Percentiles rank a stretch among this genome's conserved stretches.
Evolutionary conservation across 495 filamentous ascomycete species (phyloP).

Genomic region (Thermothielavioides terrestris): DNA sequence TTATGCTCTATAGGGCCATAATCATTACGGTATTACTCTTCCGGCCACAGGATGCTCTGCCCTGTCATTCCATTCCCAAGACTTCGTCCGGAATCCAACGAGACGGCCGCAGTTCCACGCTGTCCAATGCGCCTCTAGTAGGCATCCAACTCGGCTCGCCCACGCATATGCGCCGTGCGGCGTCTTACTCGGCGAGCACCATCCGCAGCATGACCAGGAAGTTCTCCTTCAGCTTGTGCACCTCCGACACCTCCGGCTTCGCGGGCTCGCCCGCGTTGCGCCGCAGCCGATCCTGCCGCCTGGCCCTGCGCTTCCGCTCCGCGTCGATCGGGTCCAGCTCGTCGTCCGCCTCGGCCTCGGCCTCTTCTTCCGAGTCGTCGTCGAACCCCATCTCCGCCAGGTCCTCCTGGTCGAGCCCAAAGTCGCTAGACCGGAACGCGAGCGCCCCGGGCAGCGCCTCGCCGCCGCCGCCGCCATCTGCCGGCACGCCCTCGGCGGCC

Average conservation of each 20-base stretch:
- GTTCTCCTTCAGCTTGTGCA: conserved; percentile 64
- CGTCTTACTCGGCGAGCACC: conserved; percentile 58
- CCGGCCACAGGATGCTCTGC: too few relatives aligned
- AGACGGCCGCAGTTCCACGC: too few relatives aligned
- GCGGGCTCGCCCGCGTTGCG: conserved; percentile 79
- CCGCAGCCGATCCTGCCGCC: conserved; percentile 68
- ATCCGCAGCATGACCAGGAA: conserved; percentile 79
- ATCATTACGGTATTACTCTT: background rate
- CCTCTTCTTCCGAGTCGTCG: conserved; percentile 58
- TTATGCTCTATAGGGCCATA: background rate
- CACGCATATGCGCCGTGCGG: background rate
- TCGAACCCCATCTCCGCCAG: conserved; percentile 73
- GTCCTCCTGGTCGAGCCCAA: conserved; percentile 82
- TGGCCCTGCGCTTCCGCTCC: conserved; percentile 66
- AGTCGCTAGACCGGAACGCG: conserved; percentile 67
- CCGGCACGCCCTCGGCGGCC: conserved; percentile 63
- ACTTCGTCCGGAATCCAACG: too few relatives aligned
- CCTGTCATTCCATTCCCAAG: too few relatives aligned
- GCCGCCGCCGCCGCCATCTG: too few relatives aligned
- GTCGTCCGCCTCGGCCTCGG: conserved; percentile 67
- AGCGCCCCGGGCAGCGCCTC: conserved; percentile 34
- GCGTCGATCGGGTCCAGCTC: conserved; percentile 76
- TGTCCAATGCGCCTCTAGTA: too few relatives aligned
- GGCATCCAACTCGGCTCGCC: background rate
- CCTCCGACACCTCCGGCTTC: conserved; percentile 74